Evolutionary conservation across 768 basidiomycete species (phyloP).

Genomic region (Scleroderma bovista): DNA sequence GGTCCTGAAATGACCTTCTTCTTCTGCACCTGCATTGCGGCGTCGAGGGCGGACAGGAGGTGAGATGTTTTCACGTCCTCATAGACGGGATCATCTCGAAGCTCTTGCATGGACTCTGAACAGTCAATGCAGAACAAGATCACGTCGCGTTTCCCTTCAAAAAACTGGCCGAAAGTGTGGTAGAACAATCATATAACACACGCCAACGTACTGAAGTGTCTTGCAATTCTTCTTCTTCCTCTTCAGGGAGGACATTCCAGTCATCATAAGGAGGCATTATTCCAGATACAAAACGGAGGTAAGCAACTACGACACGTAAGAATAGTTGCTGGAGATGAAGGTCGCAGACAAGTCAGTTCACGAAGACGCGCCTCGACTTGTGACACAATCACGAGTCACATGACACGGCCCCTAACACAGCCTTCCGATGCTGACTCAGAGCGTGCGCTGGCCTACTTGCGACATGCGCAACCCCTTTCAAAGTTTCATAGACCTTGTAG

Average conservation of each 20-base stretch:
- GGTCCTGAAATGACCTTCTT: conserved; percentile 86
- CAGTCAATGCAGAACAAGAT: conserved; percentile 96
- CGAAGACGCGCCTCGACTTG: too few species aligned
- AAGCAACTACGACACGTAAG: too few species aligned
- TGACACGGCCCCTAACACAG: too few species aligned
- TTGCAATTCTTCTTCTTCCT: conserved; percentile 79
- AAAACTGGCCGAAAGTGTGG: conserved; percentile 39
- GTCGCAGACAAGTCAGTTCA: too few species aligned
- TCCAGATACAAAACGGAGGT: background rate
- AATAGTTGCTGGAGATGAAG: too few species aligned
- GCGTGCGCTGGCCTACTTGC: too few species aligned
- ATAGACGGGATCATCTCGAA: conserved; percentile 57
- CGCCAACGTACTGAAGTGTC: conserved; percentile 50
- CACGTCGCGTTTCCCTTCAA: conserved; percentile 76
- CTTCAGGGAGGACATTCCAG: conserved; percentile 75
- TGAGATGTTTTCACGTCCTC: conserved; percentile 70
- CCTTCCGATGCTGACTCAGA: too few species aligned
- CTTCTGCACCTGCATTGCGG: conserved; percentile 83
- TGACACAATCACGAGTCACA: too few species aligned
- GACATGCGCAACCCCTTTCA: too few species aligned
- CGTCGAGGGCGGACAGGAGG: conserved; percentile 72
- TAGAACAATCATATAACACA: background rate
- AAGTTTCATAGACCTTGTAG: background rate
- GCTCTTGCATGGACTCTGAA: conserved; percentile 80
- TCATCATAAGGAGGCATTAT: conserved; percentile 51